These are phyloP conservation scores for Aspergillus sp. DNA, from an alignment of 2,329 filamentous ascomycete genomes.

Conservation along the genomic window DNA sequence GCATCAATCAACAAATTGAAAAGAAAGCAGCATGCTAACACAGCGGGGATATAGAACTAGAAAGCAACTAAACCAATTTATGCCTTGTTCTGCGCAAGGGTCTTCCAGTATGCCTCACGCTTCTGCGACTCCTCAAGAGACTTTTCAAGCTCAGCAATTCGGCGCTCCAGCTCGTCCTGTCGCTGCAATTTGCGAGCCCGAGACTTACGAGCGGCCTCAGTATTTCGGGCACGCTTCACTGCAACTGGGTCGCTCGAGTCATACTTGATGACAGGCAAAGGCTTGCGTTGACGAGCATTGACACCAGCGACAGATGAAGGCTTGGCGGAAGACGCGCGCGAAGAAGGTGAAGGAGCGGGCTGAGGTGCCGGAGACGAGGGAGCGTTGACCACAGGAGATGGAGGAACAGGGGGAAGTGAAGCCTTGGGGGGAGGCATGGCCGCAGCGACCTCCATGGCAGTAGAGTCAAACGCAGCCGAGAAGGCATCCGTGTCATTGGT, in stretches of 20 bases:
- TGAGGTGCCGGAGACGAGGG: constrained; percentile 35
- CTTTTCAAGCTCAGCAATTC: constrained; percentile 62
- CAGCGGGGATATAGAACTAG: constrained; percentile 6
- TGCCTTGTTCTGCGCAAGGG: constrained; percentile 20
- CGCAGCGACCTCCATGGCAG: constrained; percentile 28
- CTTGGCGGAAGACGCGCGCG: constrained; percentile 44
- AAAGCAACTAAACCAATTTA: constrained; percentile 6
- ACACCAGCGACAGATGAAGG: constrained; percentile 67
- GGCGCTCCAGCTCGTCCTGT: constrained; percentile 65
- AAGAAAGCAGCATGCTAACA: constrained; percentile 6
- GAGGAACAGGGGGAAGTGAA: constrained; percentile 10
- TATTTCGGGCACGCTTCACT: constrained; percentile 90
- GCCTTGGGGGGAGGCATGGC: constrained; percentile 13
- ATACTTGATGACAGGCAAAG: constrained; percentile 69
- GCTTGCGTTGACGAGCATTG: constrained; percentile 68
- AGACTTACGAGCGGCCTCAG: constrained; percentile 86
- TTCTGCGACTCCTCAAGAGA: constrained; percentile 26
- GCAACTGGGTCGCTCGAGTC: constrained; percentile 69
- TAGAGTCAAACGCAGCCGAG: constrained; percentile 21
- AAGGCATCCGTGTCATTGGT: constrained; percentile 17
- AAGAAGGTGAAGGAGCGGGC: constrained; percentile 32
- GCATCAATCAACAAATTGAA: constrained; percentile 10
- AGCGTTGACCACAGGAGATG: constrained; percentile 24
- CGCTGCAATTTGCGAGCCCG: constrained; percentile 76
- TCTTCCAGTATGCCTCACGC: constrained; percentile 34